phyloP scores from a whole-genome alignment of 495 filamentous ascomycete species.

The Aspergillus coremiiformis region DNA sequence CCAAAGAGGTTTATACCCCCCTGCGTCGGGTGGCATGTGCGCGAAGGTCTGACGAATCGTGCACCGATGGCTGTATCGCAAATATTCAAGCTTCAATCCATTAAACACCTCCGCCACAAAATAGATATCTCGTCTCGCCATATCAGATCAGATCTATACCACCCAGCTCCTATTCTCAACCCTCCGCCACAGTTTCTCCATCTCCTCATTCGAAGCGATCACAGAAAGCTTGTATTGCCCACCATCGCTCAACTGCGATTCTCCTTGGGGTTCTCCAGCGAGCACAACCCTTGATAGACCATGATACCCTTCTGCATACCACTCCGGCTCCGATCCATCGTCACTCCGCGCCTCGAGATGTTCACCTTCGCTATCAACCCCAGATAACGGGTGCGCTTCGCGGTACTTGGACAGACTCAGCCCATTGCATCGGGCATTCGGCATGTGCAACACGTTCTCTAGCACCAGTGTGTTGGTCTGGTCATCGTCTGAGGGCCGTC shows the following conservation, averaged over 20 bases:
- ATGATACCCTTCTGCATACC: constrained; percentile 13
- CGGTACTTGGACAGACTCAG: constrained; percentile 10
- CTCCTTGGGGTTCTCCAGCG: constrained; percentile 16
- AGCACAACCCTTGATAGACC: constrained; percentile 13
- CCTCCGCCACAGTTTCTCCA: constrained; percentile 10
- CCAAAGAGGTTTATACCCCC: too few species aligned
- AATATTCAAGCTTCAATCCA: too few species aligned
- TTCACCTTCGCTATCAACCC: constrained; percentile 1
- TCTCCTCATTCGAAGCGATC: constrained; percentile 11
- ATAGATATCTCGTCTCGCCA: neutral
- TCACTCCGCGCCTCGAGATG: constrained; percentile 6
- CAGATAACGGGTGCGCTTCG: neutral
- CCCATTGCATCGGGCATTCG: constrained; percentile 21
- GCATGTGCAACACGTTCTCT: constrained; percentile 20
- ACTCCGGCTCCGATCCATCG: constrained; percentile 10
- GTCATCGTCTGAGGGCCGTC: constrained; percentile 1
- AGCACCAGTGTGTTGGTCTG: constrained; percentile 13
- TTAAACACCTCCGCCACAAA: neutral
- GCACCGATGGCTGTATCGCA: too few species aligned
- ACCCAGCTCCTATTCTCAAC: constrained; percentile 7
- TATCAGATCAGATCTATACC: neutral
- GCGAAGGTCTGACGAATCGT: too few species aligned
- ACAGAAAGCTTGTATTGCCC: constrained; percentile 9
- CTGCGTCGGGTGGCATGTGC: too few species aligned
- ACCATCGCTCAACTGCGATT: constrained; percentile 7